phyloP scores from a whole-genome alignment of 139 green algal species.

The Micromonas pusilla region DNA sequence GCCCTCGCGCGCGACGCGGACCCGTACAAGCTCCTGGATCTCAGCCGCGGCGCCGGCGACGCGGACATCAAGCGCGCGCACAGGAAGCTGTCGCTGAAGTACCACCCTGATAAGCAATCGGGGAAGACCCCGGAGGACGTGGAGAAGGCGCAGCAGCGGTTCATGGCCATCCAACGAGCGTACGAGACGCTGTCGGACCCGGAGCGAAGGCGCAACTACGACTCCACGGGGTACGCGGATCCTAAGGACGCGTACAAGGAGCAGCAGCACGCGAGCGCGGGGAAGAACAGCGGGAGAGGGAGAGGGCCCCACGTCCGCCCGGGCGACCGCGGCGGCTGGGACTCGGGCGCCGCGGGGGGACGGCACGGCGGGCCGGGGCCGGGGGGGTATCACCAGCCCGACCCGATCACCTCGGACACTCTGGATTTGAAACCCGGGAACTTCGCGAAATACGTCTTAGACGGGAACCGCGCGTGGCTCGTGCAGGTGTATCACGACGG shows the following conservation, averaged over 20 bases:
- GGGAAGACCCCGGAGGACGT: not conserved
- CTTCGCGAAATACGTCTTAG: slow-evolving; percentile 7
- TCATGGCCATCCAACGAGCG: slow-evolving; percentile 16
- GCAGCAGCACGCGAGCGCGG: not conserved
- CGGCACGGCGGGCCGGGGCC: no score
- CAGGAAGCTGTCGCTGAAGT: slow-evolving; percentile 58
- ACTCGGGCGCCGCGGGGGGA: no score
- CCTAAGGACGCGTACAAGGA: not conserved
- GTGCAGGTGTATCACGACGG: slow-evolving; percentile 24
- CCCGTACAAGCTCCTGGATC: slow-evolving; percentile 29
- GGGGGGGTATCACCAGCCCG: slow-evolving; percentile 2
- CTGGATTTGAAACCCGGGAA: not conserved
- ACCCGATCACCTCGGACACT: slow-evolving; percentile 1
- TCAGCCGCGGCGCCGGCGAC: slow-evolving; percentile 50
- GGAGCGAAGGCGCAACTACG: slow-evolving; percentile 20
- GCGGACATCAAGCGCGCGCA: slow-evolving; percentile 60
- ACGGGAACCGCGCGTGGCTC: slow-evolving; percentile 6
- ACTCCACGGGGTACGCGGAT: not conserved
- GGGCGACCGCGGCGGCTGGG: no score
- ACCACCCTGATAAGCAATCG: slow-evolving; percentile 56
- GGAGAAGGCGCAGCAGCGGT: not conserved
- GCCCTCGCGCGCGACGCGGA: not conserved
- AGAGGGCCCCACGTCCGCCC: not conserved
- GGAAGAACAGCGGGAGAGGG: no score
- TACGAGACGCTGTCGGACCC: slow-evolving; percentile 15